phyloP scores from a whole-genome alignment of 129 eudicot genomes.

The Arctium minus region DNA sequence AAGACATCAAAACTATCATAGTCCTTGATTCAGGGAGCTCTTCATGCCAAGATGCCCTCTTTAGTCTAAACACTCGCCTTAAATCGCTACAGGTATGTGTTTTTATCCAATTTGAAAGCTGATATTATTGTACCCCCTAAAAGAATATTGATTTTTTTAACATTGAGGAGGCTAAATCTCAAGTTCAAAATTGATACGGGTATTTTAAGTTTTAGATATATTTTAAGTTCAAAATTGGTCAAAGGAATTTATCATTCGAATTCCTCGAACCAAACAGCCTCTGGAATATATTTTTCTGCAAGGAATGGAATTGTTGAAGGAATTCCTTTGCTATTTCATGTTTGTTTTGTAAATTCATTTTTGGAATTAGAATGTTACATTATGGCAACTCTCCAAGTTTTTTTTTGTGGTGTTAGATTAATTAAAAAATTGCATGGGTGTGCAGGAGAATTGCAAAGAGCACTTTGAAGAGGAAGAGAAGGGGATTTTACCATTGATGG shows the following conservation, averaged over 20 bases:
- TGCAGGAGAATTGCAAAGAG: slow-evolving; percentile 66
- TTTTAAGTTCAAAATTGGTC: no score
- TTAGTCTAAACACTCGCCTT: slow-evolving; percentile 49
- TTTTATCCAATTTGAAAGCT: background rate
- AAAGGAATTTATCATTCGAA: no score
- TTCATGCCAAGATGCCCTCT: slow-evolving; percentile 59
- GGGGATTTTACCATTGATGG: slow-evolving; percentile 69
- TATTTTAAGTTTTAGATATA: background rate
- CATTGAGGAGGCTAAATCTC: background rate
- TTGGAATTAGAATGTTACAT: no score
- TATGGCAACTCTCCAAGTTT: no score
- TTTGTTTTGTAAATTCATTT: no score
- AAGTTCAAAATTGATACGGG: background rate
- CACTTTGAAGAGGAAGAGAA: slow-evolving; percentile 88
- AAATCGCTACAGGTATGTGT: slow-evolving; percentile 57
- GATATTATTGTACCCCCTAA: background rate
- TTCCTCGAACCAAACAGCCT: no score
- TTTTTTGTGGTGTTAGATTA: background rate
- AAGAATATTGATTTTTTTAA: background rate
- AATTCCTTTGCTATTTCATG: no score
- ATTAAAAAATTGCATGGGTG: background rate
- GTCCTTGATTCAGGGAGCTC: slow-evolving; percentile 73
- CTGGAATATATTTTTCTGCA: no score
- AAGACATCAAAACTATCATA: slow-evolving; percentile 74
- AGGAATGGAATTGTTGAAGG: no score